Evolutionary conservation across 768 basidiomycete species (phyloP), one percentile per base, ranked within the genome.

Genomic region (Kockovaella imperatae): DNA sequence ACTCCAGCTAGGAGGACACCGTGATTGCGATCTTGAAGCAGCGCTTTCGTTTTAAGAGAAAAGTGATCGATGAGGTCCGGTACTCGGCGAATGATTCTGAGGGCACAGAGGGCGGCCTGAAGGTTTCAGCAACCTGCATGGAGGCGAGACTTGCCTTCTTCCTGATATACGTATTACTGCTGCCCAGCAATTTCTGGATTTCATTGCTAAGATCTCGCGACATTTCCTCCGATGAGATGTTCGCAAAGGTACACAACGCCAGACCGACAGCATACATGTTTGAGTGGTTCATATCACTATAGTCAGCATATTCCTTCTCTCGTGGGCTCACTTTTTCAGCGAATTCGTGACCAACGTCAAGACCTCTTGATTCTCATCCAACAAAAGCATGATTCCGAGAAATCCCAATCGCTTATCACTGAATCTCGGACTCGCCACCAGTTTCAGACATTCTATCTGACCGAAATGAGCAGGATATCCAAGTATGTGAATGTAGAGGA

Each of bases 171-270:
- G 93, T 88, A 67, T 99, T 99, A 56, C 88, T 91, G 29, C 89
- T 93, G 8, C 95, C 95, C 46, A 99, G 75, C 3, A 97, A 77
- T 73, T 97, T 96, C 74, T 96, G 91, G 57, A 99, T 86, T 75
- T 97, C 95, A 63, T 96, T 93, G 45, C 86, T 86, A 57, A 99
- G 76, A 77, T 99, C 95, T 54, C 95, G 82, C 24, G 93, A 90
- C 95, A 99, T 99, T 73, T 99, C 95, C 72, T 99, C 95, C 17
- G 90, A 95, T 8, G 95, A 89, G 58, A 97, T 97, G 67, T 97
- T 96, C 50, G 93, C 95, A 67, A 99, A 97, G 0, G 95, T 97
- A 64, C 90, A 96, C 29, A 99, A 80, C 2, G 90, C 93, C 47
- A 99, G 79, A 5, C 95, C 95, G 21, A 97, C 95, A 3, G 86